Evolutionary conservation across 768 basidiomycete genomes (phyloP), one percentile per base, ranked within the genome.

Genomic region (Auriscalpium orientale): DNA sequence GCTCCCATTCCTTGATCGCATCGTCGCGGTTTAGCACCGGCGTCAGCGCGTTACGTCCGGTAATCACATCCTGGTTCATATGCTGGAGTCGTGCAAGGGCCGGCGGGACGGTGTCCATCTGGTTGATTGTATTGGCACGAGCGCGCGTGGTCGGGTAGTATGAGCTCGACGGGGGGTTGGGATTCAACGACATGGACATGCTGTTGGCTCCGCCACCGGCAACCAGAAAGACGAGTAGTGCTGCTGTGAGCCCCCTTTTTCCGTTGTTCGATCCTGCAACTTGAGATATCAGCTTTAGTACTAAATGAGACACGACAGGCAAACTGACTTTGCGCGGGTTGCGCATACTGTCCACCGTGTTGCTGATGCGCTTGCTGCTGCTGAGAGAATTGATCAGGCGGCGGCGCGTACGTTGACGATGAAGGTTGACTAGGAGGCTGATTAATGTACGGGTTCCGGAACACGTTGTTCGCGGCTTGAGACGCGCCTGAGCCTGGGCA

Each of bases 11-110:
- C 45, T 87, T 82, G 76, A 92, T 88, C 46, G 91, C 88, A 60
- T 99, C 95, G 62, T 98, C 95, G 52, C 95, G 80, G 64, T 95
- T 95, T 61, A 98, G 72, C 34, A 97, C 94, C 2, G 95, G 95
- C 13, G 93, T 97, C 69, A 97, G 69, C 20, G 91, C 88, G 63
- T 91, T 91, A 53, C 91, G 78, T 43, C 84, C 82, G 50, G 74
- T 81, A 61, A 85, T 86, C 65, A 84, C 83, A 69, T 87, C 89
- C 71, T 87, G 84, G 58, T 89, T 89, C 87, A 92, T 91, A 33
- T 92, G 91, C 54, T 91, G 87, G 59, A 95, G 71, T 36, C 91
- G 80, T 21, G 92, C 93, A 22, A 99, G 76, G 43, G 95, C 95
- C 20, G 95, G 91, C 33, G 97, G 97, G n/a, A 99, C 83, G 53